Percentiles rank a stretch among this genome's conserved stretches.
Evolutionary conservation across 441 rosid species (phyloP).

Genomic region (Kokia cookei): DNA sequence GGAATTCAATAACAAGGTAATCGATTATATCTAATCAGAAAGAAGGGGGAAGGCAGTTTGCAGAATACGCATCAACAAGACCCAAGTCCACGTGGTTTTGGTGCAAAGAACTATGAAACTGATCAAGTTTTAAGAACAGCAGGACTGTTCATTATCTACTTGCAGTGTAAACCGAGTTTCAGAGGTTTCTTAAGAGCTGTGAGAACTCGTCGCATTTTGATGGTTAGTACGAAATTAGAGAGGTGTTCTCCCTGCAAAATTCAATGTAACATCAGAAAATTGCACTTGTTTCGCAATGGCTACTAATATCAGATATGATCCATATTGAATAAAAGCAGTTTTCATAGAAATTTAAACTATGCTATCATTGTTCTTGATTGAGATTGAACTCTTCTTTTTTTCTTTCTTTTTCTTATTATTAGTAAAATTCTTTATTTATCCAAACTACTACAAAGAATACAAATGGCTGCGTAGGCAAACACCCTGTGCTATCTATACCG

Average conservation of each 20-base stretch:
- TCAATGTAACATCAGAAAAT: neutral
- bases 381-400: neutral
- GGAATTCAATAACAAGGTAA: neutral
- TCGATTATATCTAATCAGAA: neutral
- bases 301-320: neutral
- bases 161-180: neutral
- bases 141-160: neutral
- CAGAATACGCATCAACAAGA: constrained; percentile 47
- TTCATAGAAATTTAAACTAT: neutral
- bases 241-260: neutral
- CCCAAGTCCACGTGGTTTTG: constrained; percentile 92
- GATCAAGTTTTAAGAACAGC: neutral
- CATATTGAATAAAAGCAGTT: neutral
- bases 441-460: too few species aligned
- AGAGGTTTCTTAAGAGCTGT: neutral
- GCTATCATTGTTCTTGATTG: neutral
- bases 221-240: neutral
- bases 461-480: too few species aligned
- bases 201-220: neutral
- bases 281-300: neutral
- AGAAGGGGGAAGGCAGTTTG: constrained; percentile 33
- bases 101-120: constrained; percentile 42
- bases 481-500: too few species aligned
- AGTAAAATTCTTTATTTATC: neutral
- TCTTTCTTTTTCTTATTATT: neutral